These are phyloP conservation scores for Aspergillus nanangensis DNA, from an alignment of 495 filamentous ascomycete genomes.

Conservation along the genomic window DNA sequence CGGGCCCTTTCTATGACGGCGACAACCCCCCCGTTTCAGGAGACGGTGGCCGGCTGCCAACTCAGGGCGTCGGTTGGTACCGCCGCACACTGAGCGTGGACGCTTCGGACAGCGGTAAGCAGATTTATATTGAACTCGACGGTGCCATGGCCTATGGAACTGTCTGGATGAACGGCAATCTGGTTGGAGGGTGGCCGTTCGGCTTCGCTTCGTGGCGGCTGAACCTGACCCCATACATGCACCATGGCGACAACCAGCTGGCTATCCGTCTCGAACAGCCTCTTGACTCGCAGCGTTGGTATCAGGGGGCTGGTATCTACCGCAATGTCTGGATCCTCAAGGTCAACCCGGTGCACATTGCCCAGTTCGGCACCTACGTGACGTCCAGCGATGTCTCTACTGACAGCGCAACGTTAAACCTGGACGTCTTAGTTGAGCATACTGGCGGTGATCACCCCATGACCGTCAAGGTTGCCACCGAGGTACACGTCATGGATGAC, in stretches of 20 bases:
- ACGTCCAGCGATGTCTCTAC: constrained; percentile 1
- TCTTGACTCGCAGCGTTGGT: constrained; percentile 4
- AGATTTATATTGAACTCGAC: constrained; percentile 2
- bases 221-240: constrained; percentile 1
- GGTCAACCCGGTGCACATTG: constrained; percentile 3
- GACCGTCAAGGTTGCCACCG: neutral
- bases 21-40: neutral
- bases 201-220: constrained; percentile 8
- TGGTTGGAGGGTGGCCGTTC: constrained; percentile 7
- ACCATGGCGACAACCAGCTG: neutral
- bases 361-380: constrained; percentile 1
- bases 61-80: constrained; percentile 5
- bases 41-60: neutral
- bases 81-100: neutral
- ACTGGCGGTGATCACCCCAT: neutral
- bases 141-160: constrained; percentile 4
- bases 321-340: constrained; percentile 8
- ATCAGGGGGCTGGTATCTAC: constrained; percentile 5
- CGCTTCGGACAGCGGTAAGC: neutral
- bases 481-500: neutral
- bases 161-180: constrained; percentile 4
- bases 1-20: neutral
- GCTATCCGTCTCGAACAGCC: constrained; percentile 6
- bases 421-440: neutral
- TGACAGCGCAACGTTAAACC: neutral